These are phyloP conservation scores for Dactylella cylindrospora DNA, from an alignment of 2,329 filamentous ascomycete species.

Conservation along the genomic window DNA sequence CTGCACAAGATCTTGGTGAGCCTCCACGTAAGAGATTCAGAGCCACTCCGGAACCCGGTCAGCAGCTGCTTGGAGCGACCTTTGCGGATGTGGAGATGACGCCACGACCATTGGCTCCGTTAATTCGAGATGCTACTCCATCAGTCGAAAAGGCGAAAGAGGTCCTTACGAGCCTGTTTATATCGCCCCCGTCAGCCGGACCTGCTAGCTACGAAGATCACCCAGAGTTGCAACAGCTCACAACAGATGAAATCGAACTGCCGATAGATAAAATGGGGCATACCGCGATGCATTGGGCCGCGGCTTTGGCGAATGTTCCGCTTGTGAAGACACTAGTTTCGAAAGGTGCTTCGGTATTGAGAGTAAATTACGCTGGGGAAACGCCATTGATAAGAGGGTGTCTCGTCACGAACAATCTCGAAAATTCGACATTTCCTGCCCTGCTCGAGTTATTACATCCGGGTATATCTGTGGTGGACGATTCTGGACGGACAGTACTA, in stretches of 20 bases:
- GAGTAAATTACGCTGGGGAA: slow-evolving; percentile 85
- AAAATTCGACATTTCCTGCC: slow-evolving; percentile 85
- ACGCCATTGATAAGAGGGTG: slow-evolving; percentile 92
- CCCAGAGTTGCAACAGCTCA: slow-evolving; percentile 73
- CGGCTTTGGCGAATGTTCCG: slow-evolving; percentile 82
- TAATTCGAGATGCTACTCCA: slow-evolving; percentile 63
- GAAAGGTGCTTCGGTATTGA: slow-evolving; percentile 80
- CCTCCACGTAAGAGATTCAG: slow-evolving; percentile 39
- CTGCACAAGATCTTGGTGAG: slow-evolving; percentile 27
- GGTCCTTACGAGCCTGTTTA: slow-evolving; percentile 77
- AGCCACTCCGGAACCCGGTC: slow-evolving; percentile 47
- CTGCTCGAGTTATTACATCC: slow-evolving; percentile 83
- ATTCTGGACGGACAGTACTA: slow-evolving; percentile 84
- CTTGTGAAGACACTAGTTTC: slow-evolving; percentile 78
- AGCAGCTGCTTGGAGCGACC: slow-evolving; percentile 55
- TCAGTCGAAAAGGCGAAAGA: slow-evolving; percentile 78
- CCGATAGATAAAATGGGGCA: slow-evolving; percentile 87
- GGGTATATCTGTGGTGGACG: slow-evolving; percentile 86
- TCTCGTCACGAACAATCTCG: slow-evolving; percentile 89
- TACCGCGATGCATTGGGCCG: slow-evolving; percentile 93
- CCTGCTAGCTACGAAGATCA: slow-evolving; percentile 68
- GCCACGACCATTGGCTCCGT: slow-evolving; percentile 63
- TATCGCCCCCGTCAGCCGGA: slow-evolving; percentile 59
- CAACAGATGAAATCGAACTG: slow-evolving; percentile 80
- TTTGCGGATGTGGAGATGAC: slow-evolving; percentile 36